Evolutionary conservation across 2,329 filamentous ascomycete genomes (phyloP), one percentile per base, ranked within the genome.

Genomic region (Diplodia scrobiculata): DNA sequence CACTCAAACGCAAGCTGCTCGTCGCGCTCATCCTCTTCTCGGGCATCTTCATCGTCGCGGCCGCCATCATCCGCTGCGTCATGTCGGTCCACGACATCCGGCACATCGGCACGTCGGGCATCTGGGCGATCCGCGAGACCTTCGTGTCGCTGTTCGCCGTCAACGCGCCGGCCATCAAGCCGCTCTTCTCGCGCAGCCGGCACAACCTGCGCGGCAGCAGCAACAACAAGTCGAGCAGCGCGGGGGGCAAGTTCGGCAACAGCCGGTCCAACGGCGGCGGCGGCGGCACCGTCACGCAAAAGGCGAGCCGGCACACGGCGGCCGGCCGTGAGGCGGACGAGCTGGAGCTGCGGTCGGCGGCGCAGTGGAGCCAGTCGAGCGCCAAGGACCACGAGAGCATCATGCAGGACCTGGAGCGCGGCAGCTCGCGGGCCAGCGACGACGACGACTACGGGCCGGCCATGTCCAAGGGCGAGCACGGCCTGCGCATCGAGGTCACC

Each of bases 101-200:
- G 13, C 73, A 72, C n/a, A 77, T 80, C 70, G 69, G 68, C 50
- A 69, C 73, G 1, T 76, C 75, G 34, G 79, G 77, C 0, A 78
- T 79, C 21, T 81, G 79, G 79, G 78, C 77, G 11, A 79, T 80
- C 19, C 74, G 80, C 52, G 80, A 82, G 70, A 80, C 78, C 76
- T 80, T 82, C 51, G 75, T 81, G 32, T 79, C 73, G 13, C 78
- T 81, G 59, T 75, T 81, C 45, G 78, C 77, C 50, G 76, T 79
- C 59, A 81, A 80, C 65, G 73, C 76, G 21, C 76, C 79, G 1
- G 73, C 74, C 27, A 79, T 81, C 67, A 79, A 78, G 45, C 78
- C 78, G 2, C 70, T 79, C 17, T 79, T 80, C 72, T 59, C 54
- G 38, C 54, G 54, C 13, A 25, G 14, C 13, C 7, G 7, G 10